Conservation (phyloP, 768 basidiomycete genomes). For the Trametes maxima region DNA sequence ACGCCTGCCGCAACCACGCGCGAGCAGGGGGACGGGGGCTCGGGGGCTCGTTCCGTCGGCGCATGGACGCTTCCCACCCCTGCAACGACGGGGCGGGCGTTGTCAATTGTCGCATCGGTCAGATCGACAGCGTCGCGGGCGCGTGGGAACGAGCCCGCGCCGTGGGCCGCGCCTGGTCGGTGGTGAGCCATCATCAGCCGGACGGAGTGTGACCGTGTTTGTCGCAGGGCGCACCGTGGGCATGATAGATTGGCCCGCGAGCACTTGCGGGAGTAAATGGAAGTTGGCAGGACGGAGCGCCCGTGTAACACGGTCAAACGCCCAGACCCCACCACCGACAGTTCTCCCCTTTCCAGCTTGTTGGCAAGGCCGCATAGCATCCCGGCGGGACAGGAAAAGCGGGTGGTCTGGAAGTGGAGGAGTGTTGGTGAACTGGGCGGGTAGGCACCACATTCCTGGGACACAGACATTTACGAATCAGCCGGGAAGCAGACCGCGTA, state of each 20-base stretch:
- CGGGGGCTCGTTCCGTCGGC: not conserved
- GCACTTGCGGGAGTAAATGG: constrained; percentile 16
- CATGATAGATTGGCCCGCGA: constrained; percentile 16
- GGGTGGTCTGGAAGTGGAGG: not conserved
- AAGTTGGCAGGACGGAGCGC: constrained; percentile 15
- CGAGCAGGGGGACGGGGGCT: not conserved
- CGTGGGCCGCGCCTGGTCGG: not conserved
- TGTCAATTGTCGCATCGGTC: not conserved
- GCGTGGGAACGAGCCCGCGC: not conserved
- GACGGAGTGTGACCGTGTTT: constrained; percentile 1
- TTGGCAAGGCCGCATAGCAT: constrained; percentile 2
- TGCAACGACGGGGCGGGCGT: not conserved
- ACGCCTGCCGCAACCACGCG: not conserved
- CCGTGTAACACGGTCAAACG: not conserved
- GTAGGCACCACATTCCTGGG: constrained; percentile 1
- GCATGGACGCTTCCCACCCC: not conserved
- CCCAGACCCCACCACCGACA: constrained; percentile 6
- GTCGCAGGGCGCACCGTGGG: not conserved
- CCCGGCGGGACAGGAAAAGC: constrained; percentile 2
- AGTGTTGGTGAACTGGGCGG: not conserved
- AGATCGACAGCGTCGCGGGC: not conserved
- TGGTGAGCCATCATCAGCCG: constrained; percentile 3
- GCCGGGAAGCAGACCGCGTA: not conserved
- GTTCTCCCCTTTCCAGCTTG: not conserved
- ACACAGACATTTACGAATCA: not conserved